Evolutionary conservation across 208 protist species (phyloP).

Genomic region (Balamuthia mandrillaris): DNA sequence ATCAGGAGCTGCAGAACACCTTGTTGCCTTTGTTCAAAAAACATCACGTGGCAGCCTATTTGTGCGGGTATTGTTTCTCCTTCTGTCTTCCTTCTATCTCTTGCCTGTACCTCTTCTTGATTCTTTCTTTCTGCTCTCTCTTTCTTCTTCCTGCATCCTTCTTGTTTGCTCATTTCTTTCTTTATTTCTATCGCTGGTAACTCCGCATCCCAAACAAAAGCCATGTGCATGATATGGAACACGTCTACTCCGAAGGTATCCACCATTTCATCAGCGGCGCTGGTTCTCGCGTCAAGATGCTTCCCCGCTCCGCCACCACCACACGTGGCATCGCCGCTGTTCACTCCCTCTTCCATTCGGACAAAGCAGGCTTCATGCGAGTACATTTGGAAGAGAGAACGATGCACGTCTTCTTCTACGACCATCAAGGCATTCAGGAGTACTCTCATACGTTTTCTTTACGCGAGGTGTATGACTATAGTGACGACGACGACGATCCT

Average conservation of each 20-base stretch:
- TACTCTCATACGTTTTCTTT: no score
- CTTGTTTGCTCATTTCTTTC: no score
- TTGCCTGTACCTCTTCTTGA: background rate
- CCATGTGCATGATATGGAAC: conserved; percentile 70
- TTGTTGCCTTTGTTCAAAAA: conserved; percentile 56
- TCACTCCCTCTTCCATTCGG: no score
- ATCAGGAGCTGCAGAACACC: conserved; percentile 51
- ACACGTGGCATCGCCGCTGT: background rate
- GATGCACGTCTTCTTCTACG: no score
- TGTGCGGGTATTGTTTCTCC: conserved; percentile 33
- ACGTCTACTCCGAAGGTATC: conserved; percentile 45
- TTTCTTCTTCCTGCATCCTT: background rate
- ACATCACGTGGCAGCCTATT: conserved; percentile 53
- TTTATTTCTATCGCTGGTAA: no score
- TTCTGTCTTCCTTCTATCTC: background rate
- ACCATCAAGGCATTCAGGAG: no score
- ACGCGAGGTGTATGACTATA: no score
- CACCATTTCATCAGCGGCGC: conserved; percentile 66
- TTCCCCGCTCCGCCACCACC: background rate
- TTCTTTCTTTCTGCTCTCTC: background rate
- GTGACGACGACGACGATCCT: no score
- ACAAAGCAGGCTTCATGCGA: no score
- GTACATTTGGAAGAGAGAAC: no score
- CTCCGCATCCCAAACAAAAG: no score
- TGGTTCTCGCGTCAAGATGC: conserved; percentile 53